Evolutionary conservation across 2,329 filamentous ascomycete genomes (phyloP), one percentile per base, ranked within the genome.

Genomic region (Cladosporium sp.): DNA sequence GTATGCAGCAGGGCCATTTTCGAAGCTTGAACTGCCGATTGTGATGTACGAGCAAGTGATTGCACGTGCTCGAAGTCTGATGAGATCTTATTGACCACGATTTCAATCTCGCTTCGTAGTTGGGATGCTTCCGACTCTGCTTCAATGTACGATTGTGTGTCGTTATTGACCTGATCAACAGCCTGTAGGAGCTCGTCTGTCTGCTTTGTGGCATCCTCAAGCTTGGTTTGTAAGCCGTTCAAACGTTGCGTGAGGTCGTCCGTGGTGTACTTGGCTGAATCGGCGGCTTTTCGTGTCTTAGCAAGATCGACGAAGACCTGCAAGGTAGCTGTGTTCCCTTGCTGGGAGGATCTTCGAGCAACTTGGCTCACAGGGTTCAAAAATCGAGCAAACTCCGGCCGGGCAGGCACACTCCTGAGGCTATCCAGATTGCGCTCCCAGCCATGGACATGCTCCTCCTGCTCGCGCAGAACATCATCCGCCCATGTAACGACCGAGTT

Each of bases 41-140:
- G 87, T n/a, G 86, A 77, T 39, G 86, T 86, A 62, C 84, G 83
- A 1, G 84, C 78, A 61, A 91, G 86, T 5, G 82, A 80, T 44
- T 91, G 77, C 10, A 91, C 84, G 63, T 90, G 87, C 64, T 91
- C 87, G 68, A 91, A 90, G 72, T 97, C 94, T 5, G 87, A 89
- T 48, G 87, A 85, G 50, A 99, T 89, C 74, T 97, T 97, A 66
- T 86, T 91, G 52, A 87, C 86, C 56, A 97, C 80, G 0, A 90
- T 88, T 69, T 93, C 87, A 42, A 97, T 91, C 70, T 97, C 94
- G 60, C 91, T 83, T 50, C 94, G 78, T 6, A 96, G 77, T 61
- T 88, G 85, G 20, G 77, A 73, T 4, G 88, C 81, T 62, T 92
- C 89, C 49, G 84, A 67, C 20, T 59, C 59, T 57, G 61, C 64